Conservation (phyloP, 441 rosid species). For the Gossypium gossypioides region DNA sequence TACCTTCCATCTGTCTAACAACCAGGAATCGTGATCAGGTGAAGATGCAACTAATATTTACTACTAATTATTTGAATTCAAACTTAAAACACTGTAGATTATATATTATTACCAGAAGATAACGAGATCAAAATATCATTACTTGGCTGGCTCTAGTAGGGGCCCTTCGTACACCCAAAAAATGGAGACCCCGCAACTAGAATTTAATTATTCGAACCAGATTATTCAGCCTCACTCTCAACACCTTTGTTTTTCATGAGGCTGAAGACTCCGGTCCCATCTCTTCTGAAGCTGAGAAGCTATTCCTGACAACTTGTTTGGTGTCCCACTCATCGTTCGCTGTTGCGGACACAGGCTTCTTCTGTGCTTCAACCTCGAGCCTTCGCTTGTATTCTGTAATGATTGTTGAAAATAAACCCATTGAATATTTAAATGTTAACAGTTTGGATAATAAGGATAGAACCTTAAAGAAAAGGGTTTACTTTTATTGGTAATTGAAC, state of each 20-base stretch:
- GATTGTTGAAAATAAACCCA: not conserved
- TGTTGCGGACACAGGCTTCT: slow-evolving; percentile 27
- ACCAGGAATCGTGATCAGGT: not conserved
- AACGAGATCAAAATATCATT: slow-evolving; percentile 12
- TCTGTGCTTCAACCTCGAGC: slow-evolving; percentile 32
- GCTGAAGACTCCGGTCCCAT: slow-evolving; percentile 42
- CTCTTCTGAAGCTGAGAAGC: slow-evolving; percentile 46
- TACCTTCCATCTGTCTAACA: not conserved
- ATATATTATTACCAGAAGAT: slow-evolving; percentile 13
- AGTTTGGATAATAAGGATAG: not conserved
- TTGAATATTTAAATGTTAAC: not conserved
- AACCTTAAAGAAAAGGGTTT: slow-evolving; percentile 11
- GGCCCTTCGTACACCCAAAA: slow-evolving; percentile 22
- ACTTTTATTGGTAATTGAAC: slow-evolving; percentile 80
- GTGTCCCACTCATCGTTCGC: slow-evolving; percentile 37
- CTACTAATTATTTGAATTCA: slow-evolving; percentile 1
- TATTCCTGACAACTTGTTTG: slow-evolving; percentile 26
- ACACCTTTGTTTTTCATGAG: slow-evolving; percentile 21
- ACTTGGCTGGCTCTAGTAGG: slow-evolving; percentile 34
- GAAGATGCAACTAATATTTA: not conserved
- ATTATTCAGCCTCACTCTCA: slow-evolving; percentile 17
- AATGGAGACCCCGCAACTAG: slow-evolving; percentile 23
- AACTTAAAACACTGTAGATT: slow-evolving; percentile 7
- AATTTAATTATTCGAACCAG: slow-evolving; percentile 14
- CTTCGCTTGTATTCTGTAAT: slow-evolving; percentile 66